phyloP scores from a whole-genome alignment of 768 basidiomycete genomes.

The Krasilnikovozyma curviuscula region DNA sequence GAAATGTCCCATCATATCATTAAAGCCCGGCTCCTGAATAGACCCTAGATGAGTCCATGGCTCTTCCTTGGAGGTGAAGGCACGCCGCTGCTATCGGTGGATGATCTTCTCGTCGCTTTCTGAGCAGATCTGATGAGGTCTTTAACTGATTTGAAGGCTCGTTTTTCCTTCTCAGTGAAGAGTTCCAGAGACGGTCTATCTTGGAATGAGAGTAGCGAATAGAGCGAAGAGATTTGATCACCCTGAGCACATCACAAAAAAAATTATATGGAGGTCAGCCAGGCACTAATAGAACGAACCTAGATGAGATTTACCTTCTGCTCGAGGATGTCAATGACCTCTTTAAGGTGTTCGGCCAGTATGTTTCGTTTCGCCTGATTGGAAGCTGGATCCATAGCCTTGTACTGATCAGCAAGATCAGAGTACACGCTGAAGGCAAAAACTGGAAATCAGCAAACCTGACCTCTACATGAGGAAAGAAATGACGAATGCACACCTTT shows the following conservation, averaged over 20 bases:
- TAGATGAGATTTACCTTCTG: slow-evolving; percentile 45
- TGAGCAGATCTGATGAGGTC: slow-evolving; percentile 1
- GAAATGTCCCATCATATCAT: not conserved
- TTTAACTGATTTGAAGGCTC: slow-evolving; percentile 2
- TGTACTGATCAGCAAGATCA: slow-evolving; percentile 84
- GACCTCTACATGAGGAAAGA: not conserved
- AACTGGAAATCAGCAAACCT: not conserved
- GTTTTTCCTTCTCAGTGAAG: not conserved
- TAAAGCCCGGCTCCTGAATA: not conserved
- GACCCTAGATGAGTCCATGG: not conserved
- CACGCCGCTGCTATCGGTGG: not conserved
- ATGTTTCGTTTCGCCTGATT: slow-evolving; percentile 62
- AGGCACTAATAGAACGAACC: not conserved
- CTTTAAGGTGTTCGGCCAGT: slow-evolving; percentile 70
- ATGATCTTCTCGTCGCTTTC: not conserved
- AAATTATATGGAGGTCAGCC: not conserved
- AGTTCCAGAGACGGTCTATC: slow-evolving; percentile 12
- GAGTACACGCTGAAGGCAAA: slow-evolving; percentile 49
- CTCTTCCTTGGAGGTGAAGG: not conserved
- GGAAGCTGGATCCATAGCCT: slow-evolving; percentile 62
- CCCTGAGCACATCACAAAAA: slow-evolving; percentile 35
- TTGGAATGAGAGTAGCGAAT: slow-evolving; percentile 53
- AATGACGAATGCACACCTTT: slow-evolving; percentile 41
- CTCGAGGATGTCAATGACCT: slow-evolving; percentile 81
- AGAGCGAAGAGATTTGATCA: slow-evolving; percentile 80